Percentiles rank a stretch among this genome's conserved stretches.
Evolutionary conservation across 2,329 filamentous ascomycete species (phyloP).

Genomic region (Fusarium illudens): DNA sequence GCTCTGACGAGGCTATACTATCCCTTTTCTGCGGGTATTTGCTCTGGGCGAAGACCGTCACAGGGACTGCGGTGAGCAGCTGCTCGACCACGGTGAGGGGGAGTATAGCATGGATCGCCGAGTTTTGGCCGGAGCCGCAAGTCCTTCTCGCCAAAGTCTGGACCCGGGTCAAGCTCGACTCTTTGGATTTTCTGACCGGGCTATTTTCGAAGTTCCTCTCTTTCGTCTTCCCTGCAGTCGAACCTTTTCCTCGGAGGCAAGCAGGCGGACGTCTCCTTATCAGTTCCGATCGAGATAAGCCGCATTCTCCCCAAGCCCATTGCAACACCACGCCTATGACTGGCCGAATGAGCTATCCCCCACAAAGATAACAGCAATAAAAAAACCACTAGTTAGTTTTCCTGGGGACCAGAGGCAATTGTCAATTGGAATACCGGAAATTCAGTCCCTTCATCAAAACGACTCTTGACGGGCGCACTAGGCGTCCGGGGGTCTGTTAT

Average conservation of each 20-base stretch:
- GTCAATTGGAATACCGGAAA: conserved; percentile 1
- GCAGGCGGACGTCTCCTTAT: conserved; percentile 3
- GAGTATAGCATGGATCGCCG: not conserved
- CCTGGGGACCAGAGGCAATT: not conserved
- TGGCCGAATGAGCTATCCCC: conserved; percentile 11
- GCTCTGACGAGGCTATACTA: conserved; percentile 12
- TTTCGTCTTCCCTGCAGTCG: conserved; percentile 8
- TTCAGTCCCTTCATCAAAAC: conserved; percentile 3
- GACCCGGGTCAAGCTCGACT: not conserved
- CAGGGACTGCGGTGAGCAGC: conserved; percentile 9
- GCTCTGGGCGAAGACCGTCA: not conserved
- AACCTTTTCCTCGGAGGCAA: conserved; percentile 30
- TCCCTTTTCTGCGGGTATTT: conserved; percentile 13
- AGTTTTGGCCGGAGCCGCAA: not conserved
- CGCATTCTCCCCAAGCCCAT: conserved; percentile 2
- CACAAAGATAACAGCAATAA: conserved; percentile 23
- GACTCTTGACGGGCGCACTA: conserved; percentile 13
- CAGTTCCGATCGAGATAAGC: conserved; percentile 30
- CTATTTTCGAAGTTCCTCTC: conserved; percentile 15
- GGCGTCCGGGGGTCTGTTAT: not conserved
- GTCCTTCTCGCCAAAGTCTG: not conserved
- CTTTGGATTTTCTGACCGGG: not conserved
- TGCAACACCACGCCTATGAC: conserved; percentile 18
- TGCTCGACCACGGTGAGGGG: not conserved
- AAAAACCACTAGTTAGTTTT: not conserved